Conservation (phyloP, 768 basidiomycete species). For the Pulveroboletus sp. region DNA sequence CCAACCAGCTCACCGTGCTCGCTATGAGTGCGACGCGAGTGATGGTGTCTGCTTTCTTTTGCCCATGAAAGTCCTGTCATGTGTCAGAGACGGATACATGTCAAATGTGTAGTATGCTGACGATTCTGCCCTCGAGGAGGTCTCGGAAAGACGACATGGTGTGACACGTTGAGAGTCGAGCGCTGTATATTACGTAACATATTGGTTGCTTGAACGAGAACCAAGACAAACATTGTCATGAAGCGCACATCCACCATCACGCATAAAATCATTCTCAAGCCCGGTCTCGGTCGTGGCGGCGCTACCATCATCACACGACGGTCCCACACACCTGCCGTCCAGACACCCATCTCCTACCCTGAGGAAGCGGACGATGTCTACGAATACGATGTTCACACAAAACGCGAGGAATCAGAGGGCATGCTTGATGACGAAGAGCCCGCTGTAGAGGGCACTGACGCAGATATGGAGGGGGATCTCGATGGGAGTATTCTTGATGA, state of each 20-base stretch:
- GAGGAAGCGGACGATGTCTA: conserved; percentile 22
- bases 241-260: conserved; percentile 24
- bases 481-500: conserved; percentile 33
- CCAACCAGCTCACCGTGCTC: conserved; percentile 20
- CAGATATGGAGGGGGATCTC: conserved; percentile 26
- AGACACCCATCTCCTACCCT: conserved; percentile 15
- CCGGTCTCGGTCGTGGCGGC: conserved; percentile 30
- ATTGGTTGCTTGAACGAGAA: no score
- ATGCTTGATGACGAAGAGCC: conserved; percentile 32
- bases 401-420: conserved; percentile 31
- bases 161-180: conserved; percentile 6
- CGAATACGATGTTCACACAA: conserved; percentile 26
- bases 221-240: no score
- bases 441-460: conserved; percentile 23
- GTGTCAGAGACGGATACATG: conserved; percentile 2
- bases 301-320: conserved; percentile 25
- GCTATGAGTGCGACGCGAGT: conserved; percentile 21
- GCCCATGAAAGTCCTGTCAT: conserved; percentile 31
- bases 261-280: conserved; percentile 42
- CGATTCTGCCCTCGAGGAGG: conserved; percentile 31
- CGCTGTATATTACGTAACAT: conserved; percentile 16
- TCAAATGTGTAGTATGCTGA: conserved; percentile 5
- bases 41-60: conserved; percentile 25
- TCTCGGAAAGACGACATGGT: conserved; percentile 26
- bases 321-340: conserved; percentile 21